Base-by-base conservation (phyloP, 768 basidiomycete species). In the Mycena leptocephala region DNA sequence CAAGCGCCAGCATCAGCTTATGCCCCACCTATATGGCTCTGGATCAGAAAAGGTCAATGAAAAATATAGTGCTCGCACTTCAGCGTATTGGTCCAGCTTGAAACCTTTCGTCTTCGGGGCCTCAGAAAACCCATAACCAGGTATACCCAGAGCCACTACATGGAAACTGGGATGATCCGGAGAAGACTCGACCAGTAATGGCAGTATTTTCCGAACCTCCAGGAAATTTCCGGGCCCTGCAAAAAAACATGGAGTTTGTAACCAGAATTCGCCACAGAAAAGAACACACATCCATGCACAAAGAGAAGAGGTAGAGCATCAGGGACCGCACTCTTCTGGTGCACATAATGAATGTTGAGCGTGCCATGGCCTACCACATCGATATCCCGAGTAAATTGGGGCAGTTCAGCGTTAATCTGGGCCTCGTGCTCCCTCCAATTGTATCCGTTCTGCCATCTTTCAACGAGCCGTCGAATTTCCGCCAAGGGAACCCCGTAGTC, bases 221-320 rank as follows among this genome's bases (percentile, higher is more conserved):
- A 89, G 69, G 80, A 93, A 92, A 68, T 89, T 86, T 67, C 93
- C 92, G 0, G 92, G 92, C 93, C 93, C 92, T 92, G 71, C 16
- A n/a, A 58, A 43, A 13, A n/a, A 39, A 20, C 9, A 33, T 9
- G 3, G 2, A 28, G 10, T 18, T 5, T 8, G 24, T 41, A 20
- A 13, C 2, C 20, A 13, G 16, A 30, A 62, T 26, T 24, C 4
- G 35, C n/a, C n/a, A n/a, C n/a, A 32, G 20, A 66, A 65, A 26
- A 64, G 18, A 3, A 81, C 84, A 61, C 68, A 86, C 92, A 93
- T 48, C 93, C 93, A 72, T 93, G 92, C 20, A 92, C 87, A 75
- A 90, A 93, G 33, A 93, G 82, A 22, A 94, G 80, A 1, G 92
- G 92, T 35, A 93, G 90, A 0, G 92, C 92, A n/a, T 84, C 81